Conservation (phyloP, 148 eudicot species). For the Diospyros lotus region DNA sequence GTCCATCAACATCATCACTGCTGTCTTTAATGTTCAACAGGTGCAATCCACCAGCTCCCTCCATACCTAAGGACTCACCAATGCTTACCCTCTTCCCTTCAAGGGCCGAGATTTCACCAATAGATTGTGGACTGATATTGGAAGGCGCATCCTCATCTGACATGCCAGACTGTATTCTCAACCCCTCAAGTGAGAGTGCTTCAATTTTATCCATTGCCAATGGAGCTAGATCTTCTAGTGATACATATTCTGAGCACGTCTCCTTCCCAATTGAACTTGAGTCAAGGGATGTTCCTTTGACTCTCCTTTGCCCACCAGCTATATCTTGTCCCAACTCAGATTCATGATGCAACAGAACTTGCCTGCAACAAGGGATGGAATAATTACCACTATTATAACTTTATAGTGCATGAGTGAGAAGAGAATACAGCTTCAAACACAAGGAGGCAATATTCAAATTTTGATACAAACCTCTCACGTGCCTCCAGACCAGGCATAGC, state of each 20-base stretch:
- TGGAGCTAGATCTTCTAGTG: constrained; percentile 91
- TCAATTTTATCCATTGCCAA: constrained; percentile 93
- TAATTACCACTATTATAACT: constrained; percentile 7
- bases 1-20: constrained; percentile 48
- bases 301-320: constrained; percentile 30
- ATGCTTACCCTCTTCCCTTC: constrained; percentile 44
- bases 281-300: constrained; percentile 28
- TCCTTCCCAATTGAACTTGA: constrained; percentile 28
- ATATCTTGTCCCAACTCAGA: constrained; percentile 23
- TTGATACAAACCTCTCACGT: constrained; percentile 50
- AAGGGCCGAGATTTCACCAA: constrained; percentile 55
- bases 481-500: constrained; percentile 36
- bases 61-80: constrained; percentile 54
- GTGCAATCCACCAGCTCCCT: constrained; percentile 91
- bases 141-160: constrained; percentile 79
- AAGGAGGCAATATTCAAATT: neutral
- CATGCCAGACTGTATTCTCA: constrained; percentile 91
- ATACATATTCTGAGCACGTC: constrained; percentile 60
- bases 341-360: constrained; percentile 35
- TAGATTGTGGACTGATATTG: constrained; percentile 49
- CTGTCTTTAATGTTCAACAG: constrained; percentile 55
- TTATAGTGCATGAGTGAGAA: neutral
- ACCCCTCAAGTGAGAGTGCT: constrained; percentile 87
- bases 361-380: constrained; percentile 43
- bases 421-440: constrained; percentile 3